Conservation (phyloP, 257 asterid genomes). For the Nicotiana tabacum region DNA sequence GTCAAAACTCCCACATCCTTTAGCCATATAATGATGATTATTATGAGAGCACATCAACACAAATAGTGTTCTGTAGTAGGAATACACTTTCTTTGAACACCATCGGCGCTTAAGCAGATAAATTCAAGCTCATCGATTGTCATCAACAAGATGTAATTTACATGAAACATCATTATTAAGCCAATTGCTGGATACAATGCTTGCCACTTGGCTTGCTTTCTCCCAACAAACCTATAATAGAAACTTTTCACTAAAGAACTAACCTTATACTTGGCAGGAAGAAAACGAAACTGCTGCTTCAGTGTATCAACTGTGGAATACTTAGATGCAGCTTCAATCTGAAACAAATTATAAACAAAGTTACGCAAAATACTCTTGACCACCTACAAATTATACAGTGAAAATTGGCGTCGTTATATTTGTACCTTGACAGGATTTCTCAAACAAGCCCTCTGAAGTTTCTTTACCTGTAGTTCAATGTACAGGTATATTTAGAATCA, state of each 20-base stretch:
- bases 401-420: not conserved
- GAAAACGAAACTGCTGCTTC: conserved; percentile 65
- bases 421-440: conserved; percentile 83
- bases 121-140: not conserved
- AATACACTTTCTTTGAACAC: not conserved
- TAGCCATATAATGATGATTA: not conserved
- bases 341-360: conserved; percentile 12
- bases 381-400: not conserved
- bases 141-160: no score
- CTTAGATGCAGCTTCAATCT: conserved; percentile 83
- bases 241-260: no score
- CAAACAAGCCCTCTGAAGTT: conserved; percentile 88
- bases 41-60: not conserved
- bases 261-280: no score
- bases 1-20: not conserved
- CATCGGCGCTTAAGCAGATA: not conserved
- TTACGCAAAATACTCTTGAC: not conserved
- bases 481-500: not conserved
- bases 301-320: conserved; percentile 89
- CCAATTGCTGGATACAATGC: no score
- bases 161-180: no score
- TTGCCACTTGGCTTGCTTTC: no score
- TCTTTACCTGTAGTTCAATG: conserved; percentile 51
- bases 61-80: not conserved
- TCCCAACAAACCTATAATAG: no score